Percentiles rank a stretch among this genome's conserved stretches.
Conservation (phyloP, 2,329 filamentous ascomycete genomes). For the Elsinoe arachidis region DNA sequence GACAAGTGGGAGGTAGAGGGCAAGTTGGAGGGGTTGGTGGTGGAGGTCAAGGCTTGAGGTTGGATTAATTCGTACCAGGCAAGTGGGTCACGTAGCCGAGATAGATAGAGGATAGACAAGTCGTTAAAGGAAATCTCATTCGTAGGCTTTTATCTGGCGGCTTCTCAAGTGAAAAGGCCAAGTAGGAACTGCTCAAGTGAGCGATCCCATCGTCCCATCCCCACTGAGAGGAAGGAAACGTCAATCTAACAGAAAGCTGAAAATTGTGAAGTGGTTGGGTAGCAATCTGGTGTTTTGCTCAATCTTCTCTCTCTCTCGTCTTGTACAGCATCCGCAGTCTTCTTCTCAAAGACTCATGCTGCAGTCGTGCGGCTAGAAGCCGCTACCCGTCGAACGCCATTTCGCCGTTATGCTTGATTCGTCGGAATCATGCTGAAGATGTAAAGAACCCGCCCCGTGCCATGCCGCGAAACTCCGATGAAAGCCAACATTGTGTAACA, state of each 20-base stretch:
- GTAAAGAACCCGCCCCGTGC: not conserved
- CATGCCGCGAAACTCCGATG: constrained; percentile 1
- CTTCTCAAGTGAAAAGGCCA: not conserved
- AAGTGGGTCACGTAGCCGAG: not conserved
- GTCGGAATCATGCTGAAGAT: not conserved
- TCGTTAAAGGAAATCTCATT: not conserved
- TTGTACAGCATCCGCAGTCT: not conserved
- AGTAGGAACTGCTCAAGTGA: constrained; percentile 1
- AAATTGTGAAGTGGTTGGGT: not conserved
- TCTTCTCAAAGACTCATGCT: not conserved
- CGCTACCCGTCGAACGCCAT: not conserved
- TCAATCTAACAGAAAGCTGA: not conserved
- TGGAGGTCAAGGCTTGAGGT: constrained; percentile 20
- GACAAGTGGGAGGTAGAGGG: constrained; percentile 26
- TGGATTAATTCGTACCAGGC: not conserved
- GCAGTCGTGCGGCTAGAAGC: not conserved
- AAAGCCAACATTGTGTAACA: not conserved
- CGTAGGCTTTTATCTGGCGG: constrained; percentile 10
- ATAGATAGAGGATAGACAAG: not conserved
- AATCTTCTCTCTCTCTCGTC: not conserved
- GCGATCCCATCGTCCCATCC: not conserved
- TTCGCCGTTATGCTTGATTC: constrained; percentile 4
- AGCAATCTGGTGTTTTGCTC: constrained; percentile 2
- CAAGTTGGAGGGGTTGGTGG: constrained; percentile 26
- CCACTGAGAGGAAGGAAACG: not conserved